A percentile compares a stretch with the other conserved stretches of the same genome.
Conservation (phyloP, 495 filamentous ascomycete genomes). For the Talaromyces nanjingensis region DNA sequence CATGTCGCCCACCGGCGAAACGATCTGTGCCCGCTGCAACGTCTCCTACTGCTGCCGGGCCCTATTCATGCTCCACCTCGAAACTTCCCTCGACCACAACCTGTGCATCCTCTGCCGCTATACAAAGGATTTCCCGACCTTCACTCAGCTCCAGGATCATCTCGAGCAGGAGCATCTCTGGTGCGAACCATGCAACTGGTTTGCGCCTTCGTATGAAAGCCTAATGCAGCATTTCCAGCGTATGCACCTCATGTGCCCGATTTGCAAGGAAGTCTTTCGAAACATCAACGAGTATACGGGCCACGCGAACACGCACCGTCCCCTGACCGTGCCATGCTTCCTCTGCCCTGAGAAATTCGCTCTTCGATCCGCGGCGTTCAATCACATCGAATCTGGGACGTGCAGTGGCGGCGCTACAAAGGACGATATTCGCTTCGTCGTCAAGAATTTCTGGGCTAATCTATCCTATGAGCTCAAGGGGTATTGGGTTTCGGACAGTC, state of each 20-base stretch:
- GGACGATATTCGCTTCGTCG: neutral
- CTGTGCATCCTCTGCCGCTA: conserved; percentile 3
- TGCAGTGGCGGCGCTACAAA: neutral
- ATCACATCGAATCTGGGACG: conserved; percentile 6
- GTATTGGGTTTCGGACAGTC: neutral
- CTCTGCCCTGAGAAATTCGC: neutral
- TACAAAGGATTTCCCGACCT: neutral
- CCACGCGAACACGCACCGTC: conserved; percentile 1
- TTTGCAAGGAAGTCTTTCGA: conserved; percentile 1
- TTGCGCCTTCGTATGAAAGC: neutral
- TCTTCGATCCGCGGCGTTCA: neutral
- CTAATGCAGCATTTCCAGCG: neutral
- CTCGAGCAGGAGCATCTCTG: conserved; percentile 4
- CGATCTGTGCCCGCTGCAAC: neutral
- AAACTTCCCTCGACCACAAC: conserved; percentile 4
- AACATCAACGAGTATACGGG: neutral
- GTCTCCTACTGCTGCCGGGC: neutral
- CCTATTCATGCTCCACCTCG: neutral
- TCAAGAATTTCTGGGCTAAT: neutral
- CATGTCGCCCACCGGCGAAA: neutral
- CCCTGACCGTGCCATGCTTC: neutral
- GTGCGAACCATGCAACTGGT: conserved; percentile 9
- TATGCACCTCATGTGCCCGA: conserved; percentile 1
- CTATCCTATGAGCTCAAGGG: neutral
- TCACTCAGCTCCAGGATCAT: conserved; percentile 6